These are phyloP conservation scores for Luffa aegyptiaca DNA, from an alignment of 306 rosid species.

Conservation along the genomic window DNA sequence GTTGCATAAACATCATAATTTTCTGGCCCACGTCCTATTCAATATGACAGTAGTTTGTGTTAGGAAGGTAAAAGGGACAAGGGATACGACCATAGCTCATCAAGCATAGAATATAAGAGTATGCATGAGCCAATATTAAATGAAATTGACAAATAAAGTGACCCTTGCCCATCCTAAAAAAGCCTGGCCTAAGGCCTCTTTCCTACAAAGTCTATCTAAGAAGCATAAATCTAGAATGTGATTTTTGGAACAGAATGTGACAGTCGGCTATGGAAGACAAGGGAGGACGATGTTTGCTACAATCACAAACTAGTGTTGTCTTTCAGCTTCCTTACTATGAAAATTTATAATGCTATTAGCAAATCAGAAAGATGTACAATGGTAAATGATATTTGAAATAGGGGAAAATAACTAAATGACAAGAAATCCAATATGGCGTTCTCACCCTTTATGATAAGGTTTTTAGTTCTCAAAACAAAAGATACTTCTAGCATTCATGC, in stretches of 20 bases:
- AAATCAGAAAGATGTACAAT: background rate
- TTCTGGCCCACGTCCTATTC: conserved; percentile 92
- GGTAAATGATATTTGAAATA: background rate
- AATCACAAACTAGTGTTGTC: background rate
- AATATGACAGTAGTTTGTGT: conserved; percentile 22
- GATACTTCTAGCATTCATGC: background rate
- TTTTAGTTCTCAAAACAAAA: background rate
- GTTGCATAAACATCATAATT: conserved; percentile 88
- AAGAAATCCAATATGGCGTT: background rate
- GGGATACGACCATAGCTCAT: conserved; percentile 1
- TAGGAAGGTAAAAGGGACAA: conserved; percentile 22
- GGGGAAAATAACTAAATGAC: background rate
- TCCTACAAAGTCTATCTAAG: too few species aligned
- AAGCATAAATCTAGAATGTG: background rate
- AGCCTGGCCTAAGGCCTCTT: too few species aligned
- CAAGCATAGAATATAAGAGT: background rate
- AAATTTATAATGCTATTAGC: background rate
- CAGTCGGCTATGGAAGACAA: background rate
- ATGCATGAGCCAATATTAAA: background rate
- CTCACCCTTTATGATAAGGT: background rate
- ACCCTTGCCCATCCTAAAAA: too few species aligned
- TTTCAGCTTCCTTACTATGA: background rate
- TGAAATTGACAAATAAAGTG: background rate
- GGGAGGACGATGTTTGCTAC: background rate
- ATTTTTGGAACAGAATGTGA: background rate